phyloP scores from a whole-genome alignment of 2,329 filamentous ascomycete genomes.

The Allantophomopsis lycopodina region DNA sequence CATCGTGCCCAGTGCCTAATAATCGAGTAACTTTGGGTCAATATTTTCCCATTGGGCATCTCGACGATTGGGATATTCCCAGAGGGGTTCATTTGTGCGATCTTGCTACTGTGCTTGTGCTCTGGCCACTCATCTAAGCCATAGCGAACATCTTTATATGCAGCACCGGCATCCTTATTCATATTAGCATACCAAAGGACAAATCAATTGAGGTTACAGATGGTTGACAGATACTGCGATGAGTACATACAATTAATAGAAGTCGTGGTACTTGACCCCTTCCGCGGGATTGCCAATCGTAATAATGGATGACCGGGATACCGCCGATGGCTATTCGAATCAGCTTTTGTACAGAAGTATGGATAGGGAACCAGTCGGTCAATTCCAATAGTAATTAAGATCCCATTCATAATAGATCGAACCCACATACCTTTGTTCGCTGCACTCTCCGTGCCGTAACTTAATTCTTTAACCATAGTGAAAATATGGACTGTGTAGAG shows the following conservation, averaged over 20 bases:
- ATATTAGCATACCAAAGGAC: background rate
- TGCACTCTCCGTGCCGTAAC: conserved; percentile 9
- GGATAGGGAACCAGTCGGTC: too few relatives aligned
- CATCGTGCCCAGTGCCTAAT: conserved; percentile 15
- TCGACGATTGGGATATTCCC: conserved; percentile 15
- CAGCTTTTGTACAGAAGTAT: too few relatives aligned
- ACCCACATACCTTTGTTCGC: conserved; percentile 9
- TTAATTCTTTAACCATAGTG: too few relatives aligned
- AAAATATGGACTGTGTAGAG: too few relatives aligned
- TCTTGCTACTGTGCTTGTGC: conserved; percentile 10
- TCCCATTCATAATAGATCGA: too few relatives aligned
- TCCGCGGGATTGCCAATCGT: conserved; percentile 17
- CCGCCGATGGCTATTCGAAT: conserved; percentile 13
- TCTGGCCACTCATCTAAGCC: conserved; percentile 16
- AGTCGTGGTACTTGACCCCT: conserved; percentile 17
- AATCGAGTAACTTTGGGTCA: conserved; percentile 19
- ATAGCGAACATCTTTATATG: conserved; percentile 17
- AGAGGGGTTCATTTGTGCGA: conserved; percentile 13
- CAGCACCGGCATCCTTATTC: conserved; percentile 15
- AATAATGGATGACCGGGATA: conserved; percentile 18
- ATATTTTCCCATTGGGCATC: conserved; percentile 14
- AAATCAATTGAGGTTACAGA: background rate
- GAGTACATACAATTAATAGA: conserved; percentile 4
- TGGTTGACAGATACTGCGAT: background rate
- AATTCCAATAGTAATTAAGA: too few relatives aligned